phyloP scores from a whole-genome alignment of 108 stramenopile species.

The Mayamaea pseudoterrestris region DNA sequence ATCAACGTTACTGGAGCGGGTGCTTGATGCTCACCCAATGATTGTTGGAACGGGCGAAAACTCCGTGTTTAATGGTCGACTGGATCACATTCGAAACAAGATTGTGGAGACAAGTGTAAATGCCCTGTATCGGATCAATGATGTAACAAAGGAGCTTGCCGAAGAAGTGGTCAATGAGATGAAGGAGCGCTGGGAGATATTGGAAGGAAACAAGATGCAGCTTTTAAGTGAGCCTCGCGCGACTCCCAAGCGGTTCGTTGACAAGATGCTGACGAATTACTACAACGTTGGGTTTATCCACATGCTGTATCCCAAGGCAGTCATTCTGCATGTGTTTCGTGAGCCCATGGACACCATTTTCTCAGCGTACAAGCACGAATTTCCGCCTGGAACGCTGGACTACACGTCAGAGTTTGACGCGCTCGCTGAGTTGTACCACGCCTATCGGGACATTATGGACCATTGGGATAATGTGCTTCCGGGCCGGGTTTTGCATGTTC shows the following conservation, averaged over 20 bases:
- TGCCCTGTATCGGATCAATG: conserved; percentile 17
- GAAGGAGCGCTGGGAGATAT: conserved; percentile 44
- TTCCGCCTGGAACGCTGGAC: conserved; percentile 61
- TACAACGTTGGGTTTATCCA: conserved; percentile 82
- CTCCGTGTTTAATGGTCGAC: conserved; percentile 67
- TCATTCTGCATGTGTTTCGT: conserved; percentile 68
- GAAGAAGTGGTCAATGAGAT: conserved; percentile 56
- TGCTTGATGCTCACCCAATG: conserved; percentile 71
- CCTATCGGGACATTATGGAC: conserved; percentile 67
- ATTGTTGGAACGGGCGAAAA: conserved; percentile 84
- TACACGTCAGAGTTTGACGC: conserved; percentile 59
- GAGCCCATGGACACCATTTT: conserved; percentile 80
- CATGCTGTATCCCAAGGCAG: conserved; percentile 75
- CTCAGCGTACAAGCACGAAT: conserved; percentile 77
- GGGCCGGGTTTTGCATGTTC: conserved; percentile 66
- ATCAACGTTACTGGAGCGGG: conserved; percentile 74
- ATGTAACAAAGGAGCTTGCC: conserved; percentile 38
- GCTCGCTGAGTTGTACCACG: conserved; percentile 56
- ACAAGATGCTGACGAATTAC: conserved; percentile 85
- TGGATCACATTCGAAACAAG: conserved; percentile 4
- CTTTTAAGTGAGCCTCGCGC: conserved; percentile 9
- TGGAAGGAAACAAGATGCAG: conserved; percentile 25
- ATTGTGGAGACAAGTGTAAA: conserved; percentile 8
- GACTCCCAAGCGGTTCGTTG: conserved; percentile 45
- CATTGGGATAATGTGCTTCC: conserved; percentile 76